Evolutionary conservation across 73 alveolate genomes (phyloP).

Genomic region (Paraurostyla sp.): DNA sequence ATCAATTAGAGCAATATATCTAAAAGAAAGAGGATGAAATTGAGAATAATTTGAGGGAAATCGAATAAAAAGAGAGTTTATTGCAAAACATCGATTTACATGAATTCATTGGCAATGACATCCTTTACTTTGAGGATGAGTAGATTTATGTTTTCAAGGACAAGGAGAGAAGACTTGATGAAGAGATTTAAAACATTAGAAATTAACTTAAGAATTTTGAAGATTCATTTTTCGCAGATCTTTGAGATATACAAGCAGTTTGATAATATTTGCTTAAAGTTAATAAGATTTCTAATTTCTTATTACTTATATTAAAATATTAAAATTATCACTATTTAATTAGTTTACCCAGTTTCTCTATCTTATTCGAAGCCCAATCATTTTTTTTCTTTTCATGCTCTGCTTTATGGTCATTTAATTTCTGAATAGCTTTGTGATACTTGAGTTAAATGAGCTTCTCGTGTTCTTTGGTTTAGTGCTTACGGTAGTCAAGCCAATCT

Average conservation of each 20-base stretch:
- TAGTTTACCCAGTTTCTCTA: neutral
- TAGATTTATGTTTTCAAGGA: neutral
- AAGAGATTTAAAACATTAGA: neutral
- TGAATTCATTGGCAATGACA: neutral
- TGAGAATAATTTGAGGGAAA: neutral
- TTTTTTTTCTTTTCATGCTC: neutral
- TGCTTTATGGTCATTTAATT: neutral
- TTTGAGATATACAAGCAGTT: neutral
- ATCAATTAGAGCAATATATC: conserved; percentile 3
- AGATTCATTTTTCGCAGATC: neutral
- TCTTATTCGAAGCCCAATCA: conserved; percentile 39
- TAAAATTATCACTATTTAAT: neutral
- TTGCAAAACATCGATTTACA: neutral
- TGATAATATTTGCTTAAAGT: neutral
- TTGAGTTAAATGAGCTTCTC: neutral
- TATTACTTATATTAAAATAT: no score
- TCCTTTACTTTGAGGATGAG: neutral
- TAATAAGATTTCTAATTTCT: no score
- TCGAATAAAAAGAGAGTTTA: neutral
- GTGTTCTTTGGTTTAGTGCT: conserved; percentile 1
- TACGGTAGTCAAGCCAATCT: conserved; percentile 29
- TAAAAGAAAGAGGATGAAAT: neutral
- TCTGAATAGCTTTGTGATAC: neutral
- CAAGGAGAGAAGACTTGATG: neutral
- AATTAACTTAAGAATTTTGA: neutral